Evolutionary conservation across 2,329 filamentous ascomycete species (phyloP).

Genomic region (Massarina eburnea): DNA sequence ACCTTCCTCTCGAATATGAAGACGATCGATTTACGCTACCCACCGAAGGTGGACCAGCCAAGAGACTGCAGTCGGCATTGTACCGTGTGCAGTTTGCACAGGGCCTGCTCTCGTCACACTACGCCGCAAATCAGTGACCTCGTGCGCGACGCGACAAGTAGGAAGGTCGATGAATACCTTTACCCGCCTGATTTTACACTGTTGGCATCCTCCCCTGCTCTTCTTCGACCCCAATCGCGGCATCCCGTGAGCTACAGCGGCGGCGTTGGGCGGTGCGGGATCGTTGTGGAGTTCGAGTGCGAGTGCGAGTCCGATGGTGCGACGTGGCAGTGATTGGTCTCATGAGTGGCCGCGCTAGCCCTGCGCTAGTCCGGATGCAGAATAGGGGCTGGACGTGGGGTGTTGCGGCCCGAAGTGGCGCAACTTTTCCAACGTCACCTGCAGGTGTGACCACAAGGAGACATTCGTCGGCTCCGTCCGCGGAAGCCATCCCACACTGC

Average conservation of each 20-base stretch:
- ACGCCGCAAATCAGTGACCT: neutral
- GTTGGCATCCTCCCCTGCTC: conserved; percentile 26
- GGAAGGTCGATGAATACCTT: conserved; percentile 19
- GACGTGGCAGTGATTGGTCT: neutral
- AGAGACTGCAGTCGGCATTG: conserved; percentile 32
- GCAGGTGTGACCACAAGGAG: too few relatives aligned
- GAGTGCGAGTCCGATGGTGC: conserved; percentile 20
- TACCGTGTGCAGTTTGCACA: conserved; percentile 31
- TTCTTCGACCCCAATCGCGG: conserved; percentile 27
- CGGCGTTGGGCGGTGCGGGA: neutral
- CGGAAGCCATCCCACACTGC: too few relatives aligned
- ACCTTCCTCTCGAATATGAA: neutral
- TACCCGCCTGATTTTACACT: conserved; percentile 31
- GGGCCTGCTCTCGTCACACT: conserved; percentile 35
- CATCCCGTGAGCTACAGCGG: too few relatives aligned
- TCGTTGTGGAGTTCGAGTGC: conserved; percentile 10
- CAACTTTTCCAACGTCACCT: too few relatives aligned
- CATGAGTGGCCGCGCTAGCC: too few relatives aligned
- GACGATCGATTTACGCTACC: neutral
- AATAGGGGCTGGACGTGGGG: too few relatives aligned
- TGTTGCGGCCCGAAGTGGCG: too few relatives aligned
- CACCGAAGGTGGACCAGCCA: conserved; percentile 5
- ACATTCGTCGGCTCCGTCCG: too few relatives aligned
- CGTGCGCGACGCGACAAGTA: neutral
- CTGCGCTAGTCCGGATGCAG: too few relatives aligned